Evolutionary conservation across 2,329 filamentous ascomycete species (phyloP).

Genomic region (Pyricularia pennisetigena): DNA sequence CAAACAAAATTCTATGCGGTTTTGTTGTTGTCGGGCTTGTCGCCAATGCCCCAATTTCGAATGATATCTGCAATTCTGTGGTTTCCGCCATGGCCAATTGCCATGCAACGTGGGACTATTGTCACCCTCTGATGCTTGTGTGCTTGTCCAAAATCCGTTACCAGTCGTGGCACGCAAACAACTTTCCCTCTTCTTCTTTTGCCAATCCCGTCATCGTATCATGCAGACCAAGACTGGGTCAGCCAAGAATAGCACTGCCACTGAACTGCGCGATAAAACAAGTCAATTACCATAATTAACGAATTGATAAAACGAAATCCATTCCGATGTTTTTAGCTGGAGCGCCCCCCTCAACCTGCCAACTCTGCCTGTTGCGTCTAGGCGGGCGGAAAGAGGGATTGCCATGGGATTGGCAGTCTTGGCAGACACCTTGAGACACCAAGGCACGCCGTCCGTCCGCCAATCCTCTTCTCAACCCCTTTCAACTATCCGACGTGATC

Average conservation of each 20-base stretch:
- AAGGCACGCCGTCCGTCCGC: background rate
- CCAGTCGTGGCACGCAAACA: background rate
- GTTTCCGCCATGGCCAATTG: background rate
- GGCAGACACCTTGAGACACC: background rate
- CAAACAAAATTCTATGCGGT: background rate
- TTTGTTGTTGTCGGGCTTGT: background rate
- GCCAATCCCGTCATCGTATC: background rate
- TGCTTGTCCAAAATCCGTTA: background rate
- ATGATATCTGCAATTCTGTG: background rate
- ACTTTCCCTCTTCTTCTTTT: background rate
- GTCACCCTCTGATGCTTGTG: background rate
- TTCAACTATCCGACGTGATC: background rate
- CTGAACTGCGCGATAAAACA: background rate
- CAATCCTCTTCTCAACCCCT: background rate
- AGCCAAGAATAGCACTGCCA: background rate
- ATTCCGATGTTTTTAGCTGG: background rate
- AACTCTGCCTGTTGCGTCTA: background rate
- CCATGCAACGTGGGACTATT: background rate
- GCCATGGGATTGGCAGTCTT: slow-evolving; percentile 3
- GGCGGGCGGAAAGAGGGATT: slow-evolving; percentile 1
- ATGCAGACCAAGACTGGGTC: background rate
- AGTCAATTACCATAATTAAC: background rate
- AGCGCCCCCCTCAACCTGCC: background rate
- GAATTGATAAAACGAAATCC: background rate
- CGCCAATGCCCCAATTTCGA: background rate